Evolutionary conservation across 2,329 filamentous ascomycete species (phyloP).

Genomic region (Phialophora tarda): DNA sequence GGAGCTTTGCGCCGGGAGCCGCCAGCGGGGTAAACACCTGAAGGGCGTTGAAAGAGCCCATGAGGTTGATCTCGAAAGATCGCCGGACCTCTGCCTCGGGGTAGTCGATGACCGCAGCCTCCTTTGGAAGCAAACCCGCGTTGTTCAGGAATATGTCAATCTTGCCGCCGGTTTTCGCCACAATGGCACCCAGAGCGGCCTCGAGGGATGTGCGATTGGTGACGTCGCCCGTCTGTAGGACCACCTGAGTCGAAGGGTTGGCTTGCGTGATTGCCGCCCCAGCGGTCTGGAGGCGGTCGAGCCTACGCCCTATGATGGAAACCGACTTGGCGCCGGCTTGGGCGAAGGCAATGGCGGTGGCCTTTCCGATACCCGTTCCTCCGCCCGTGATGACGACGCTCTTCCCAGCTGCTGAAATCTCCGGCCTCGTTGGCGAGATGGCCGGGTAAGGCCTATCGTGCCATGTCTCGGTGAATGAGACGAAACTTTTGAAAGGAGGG

Average conservation of each 20-base stretch:
- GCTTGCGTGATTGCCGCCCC: background rate
- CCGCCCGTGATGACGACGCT: slow-evolving; percentile 41
- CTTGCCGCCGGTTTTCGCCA: slow-evolving; percentile 8
- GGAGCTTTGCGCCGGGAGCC: slow-evolving; percentile 1
- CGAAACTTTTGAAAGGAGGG: slow-evolving; percentile 5
- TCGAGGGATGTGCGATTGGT: background rate
- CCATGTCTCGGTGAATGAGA: slow-evolving; percentile 37
- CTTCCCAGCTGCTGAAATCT: slow-evolving; percentile 39
- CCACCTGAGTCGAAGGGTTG: slow-evolving; percentile 6
- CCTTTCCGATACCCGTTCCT: slow-evolving; percentile 42
- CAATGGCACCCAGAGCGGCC: slow-evolving; percentile 13
- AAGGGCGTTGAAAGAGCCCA: background rate
- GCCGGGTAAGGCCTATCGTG: slow-evolving; percentile 44
- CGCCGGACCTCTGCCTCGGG: background rate
- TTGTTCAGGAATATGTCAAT: slow-evolving; percentile 22
- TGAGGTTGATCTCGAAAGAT: slow-evolving; percentile 3
- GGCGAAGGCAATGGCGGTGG: slow-evolving; percentile 43
- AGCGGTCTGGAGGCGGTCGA: slow-evolving; percentile 15
- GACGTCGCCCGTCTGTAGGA: slow-evolving; percentile 2
- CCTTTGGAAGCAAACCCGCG: slow-evolving; percentile 13
- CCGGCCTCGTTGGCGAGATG: slow-evolving; percentile 42
- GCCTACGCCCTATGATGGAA: slow-evolving; percentile 7
- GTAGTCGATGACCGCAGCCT: slow-evolving; percentile 6
- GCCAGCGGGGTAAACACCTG: background rate
- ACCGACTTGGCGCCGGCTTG: slow-evolving; percentile 14